Evolutionary conservation across 306 rosid species (phyloP), one percentile per base, ranked within the genome.

Genomic region (Dalbergia cultrata): DNA sequence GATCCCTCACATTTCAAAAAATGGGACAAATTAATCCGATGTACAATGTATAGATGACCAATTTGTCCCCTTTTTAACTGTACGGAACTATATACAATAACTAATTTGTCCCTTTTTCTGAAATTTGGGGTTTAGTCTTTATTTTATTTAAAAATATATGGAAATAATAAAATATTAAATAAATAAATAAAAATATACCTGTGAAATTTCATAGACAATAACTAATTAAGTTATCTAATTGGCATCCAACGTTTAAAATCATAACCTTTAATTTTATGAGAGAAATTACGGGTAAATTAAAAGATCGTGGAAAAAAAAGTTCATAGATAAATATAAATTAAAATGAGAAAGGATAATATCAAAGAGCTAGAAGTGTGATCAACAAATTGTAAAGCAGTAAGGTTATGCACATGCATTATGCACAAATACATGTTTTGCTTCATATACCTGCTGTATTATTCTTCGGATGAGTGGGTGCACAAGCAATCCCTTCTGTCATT

Each of bases 401-500:
- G 81, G 80, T 84, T 74, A 84, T 80, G 89, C 92, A 70, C 81
- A 89, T 85, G 89, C 83, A 34, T 14, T 39, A 22, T 41, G 59
- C 80, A 74, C 45, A 72, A 31, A 77, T 81, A 47, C 12, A 61
- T 75, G 60, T 62, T 75, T 72, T 45, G 75, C 52, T 79, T 79
- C 75, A 62, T 69, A 82, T 80, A 47, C 65, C 83, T 72, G 83
- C 83, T 81, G 63, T 72, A 50, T 50, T 77, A 78, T 85, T 82
- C 84, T 58, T 74, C 43, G 76, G 80, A 66, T 85, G 87, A 62
- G 88, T 83, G 85, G 89, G 53, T 80, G 70, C 72, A 82, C 92
- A 92, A 92, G 88, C 94, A 83, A 91, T 88, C 90, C 90, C 85
- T 86, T 80, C 90, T 89, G 94, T 92, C 94, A 86, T 67, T 83